These are phyloP conservation scores for Hippophae tibetana DNA, from an alignment of 306 rosid species.

Conservation along the genomic window DNA sequence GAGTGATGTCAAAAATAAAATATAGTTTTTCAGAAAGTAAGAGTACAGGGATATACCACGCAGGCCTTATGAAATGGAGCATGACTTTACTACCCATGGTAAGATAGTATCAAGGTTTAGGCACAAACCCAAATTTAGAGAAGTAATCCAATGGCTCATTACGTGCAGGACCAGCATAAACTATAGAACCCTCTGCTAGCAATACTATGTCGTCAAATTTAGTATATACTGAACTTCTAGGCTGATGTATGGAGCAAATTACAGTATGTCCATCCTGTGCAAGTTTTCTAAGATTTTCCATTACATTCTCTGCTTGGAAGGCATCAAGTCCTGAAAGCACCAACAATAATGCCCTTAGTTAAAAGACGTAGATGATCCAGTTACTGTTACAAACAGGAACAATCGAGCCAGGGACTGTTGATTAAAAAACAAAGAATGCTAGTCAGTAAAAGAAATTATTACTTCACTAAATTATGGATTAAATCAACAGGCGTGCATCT, in stretches of 20 bases:
- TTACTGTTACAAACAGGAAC: background rate
- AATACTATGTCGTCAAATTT: constrained; percentile 83
- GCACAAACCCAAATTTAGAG: constrained; percentile 67
- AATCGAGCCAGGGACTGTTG: background rate
- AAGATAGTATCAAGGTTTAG: constrained; percentile 18
- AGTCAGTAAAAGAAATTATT: background rate
- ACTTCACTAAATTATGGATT: background rate
- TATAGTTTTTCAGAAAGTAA: too few relatives aligned
- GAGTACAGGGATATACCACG: too few relatives aligned
- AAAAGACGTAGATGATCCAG: background rate
- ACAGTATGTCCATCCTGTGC: constrained; percentile 93
- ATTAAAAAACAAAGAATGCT: background rate
- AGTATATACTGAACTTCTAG: constrained; percentile 77
- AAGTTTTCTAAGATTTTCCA: constrained; percentile 81
- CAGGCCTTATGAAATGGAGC: background rate
- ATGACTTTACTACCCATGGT: background rate
- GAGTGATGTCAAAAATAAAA: too few relatives aligned
- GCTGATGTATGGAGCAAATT: constrained; percentile 89
- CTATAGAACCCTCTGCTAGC: constrained; percentile 82
- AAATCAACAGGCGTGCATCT: too few relatives aligned
- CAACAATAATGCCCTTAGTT: constrained; percentile 18
- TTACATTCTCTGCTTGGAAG: constrained; percentile 90
- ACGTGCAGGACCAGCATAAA: constrained; percentile 79
- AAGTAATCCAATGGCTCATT: constrained; percentile 66
- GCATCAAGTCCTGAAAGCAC: constrained; percentile 81